phyloP scores from a whole-genome alignment of 2,329 filamentous ascomycete species.

The Ilyonectria sp. region DNA sequence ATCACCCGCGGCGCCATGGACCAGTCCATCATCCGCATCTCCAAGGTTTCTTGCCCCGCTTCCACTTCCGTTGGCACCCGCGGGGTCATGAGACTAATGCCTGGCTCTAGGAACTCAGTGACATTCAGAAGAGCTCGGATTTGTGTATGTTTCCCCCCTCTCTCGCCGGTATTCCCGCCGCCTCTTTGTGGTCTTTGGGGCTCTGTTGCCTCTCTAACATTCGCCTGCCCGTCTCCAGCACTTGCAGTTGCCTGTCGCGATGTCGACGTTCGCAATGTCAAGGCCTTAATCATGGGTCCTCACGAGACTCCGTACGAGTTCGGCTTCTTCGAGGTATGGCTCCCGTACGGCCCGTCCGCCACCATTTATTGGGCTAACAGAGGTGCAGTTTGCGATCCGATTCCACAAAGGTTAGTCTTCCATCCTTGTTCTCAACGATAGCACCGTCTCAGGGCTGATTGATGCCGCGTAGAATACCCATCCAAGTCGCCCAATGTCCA shows the following conservation, averaged over 20 bases:
- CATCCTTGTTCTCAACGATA: background rate
- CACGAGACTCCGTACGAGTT: conserved; percentile 97
- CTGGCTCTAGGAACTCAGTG: conserved; percentile 79
- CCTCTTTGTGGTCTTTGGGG: background rate
- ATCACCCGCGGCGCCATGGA: conserved; percentile 62
- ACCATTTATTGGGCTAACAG: conserved; percentile 15
- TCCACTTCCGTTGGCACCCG: conserved; percentile 34
- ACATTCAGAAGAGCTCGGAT: conserved; percentile 87
- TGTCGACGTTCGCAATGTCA: conserved; percentile 88
- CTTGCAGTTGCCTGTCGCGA: conserved; percentile 91
- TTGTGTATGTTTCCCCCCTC: conserved; percentile 73
- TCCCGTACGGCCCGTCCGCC: background rate
- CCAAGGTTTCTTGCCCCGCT: conserved; percentile 71
- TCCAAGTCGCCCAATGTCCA: conserved; percentile 73
- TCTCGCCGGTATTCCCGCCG: background rate
- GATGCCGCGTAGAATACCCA: conserved; percentile 79
- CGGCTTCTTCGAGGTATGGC: conserved; percentile 90
- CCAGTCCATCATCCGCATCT: conserved; percentile 90
- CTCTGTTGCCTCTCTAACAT: conserved; percentile 22
- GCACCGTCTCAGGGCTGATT: background rate
- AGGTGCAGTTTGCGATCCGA: conserved; percentile 77
- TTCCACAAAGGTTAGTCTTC: conserved; percentile 78
- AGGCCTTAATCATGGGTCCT: conserved; percentile 90
- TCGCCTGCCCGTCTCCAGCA: conserved; percentile 63
- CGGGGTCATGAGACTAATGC: conserved; percentile 34